These are phyloP conservation scores for Psilocybe cyanescens DNA, from an alignment of 768 basidiomycete species.

Conservation along the genomic window DNA sequence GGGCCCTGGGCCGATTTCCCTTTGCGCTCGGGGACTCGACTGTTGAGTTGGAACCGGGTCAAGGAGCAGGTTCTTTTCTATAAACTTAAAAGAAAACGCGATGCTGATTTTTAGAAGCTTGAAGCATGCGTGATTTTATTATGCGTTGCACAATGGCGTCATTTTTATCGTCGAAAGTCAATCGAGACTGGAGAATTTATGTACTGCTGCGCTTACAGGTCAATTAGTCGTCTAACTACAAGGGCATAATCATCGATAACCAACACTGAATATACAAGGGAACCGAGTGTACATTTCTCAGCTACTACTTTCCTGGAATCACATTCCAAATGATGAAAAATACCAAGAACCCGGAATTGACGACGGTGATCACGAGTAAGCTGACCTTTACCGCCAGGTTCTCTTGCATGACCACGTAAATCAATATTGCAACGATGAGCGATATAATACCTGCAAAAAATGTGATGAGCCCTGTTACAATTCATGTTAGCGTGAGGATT, in stretches of 20 bases:
- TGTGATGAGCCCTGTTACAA: not conserved
- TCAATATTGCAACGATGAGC: not conserved
- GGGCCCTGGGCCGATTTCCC: not conserved
- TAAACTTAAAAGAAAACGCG: no score
- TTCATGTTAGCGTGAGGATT: not conserved
- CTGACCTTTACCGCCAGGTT: not conserved
- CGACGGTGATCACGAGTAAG: not conserved
- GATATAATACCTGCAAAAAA: not conserved
- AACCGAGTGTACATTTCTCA: no score
- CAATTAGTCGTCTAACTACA: no score
- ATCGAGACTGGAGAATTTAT: no score
- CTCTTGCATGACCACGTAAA: slow-evolving; percentile 3
- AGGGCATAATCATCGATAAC: no score
- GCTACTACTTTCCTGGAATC: no score
- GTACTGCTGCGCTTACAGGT: no score
- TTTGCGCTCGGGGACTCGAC: not conserved
- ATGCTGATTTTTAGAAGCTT: no score
- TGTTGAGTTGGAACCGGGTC: not conserved
- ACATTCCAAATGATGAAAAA: not conserved
- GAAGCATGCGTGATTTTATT: no score
- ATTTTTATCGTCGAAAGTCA: no score
- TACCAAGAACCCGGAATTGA: not conserved
- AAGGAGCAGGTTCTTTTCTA: not conserved
- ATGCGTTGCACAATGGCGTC: no score
- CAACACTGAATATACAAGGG: no score